Evolutionary conservation across 2,329 filamentous ascomycete species (phyloP).

Genomic region (Achaetomium macrosporum): DNA sequence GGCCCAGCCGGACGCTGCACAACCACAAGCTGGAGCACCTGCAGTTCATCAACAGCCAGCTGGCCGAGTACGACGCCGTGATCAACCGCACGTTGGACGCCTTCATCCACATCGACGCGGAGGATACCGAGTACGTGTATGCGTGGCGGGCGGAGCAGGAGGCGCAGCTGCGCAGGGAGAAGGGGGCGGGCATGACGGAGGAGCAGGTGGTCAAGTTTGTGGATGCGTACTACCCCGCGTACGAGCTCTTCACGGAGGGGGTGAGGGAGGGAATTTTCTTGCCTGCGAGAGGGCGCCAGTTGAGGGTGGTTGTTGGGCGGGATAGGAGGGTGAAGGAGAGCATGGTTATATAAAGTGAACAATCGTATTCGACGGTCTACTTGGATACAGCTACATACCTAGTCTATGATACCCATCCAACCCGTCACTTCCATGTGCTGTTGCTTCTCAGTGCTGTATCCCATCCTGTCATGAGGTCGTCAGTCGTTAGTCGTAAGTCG

Average conservation of each 20-base stretch:
- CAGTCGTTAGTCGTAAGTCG: constrained; percentile 10
- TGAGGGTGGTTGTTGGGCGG: constrained; percentile 56
- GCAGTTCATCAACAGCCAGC: constrained; percentile 43
- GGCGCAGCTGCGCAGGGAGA: constrained; percentile 56
- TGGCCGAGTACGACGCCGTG: constrained; percentile 43
- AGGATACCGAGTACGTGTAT: constrained; percentile 71
- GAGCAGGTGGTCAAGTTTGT: constrained; percentile 73
- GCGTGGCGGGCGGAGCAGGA: constrained; percentile 81
- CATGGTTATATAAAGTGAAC: constrained; percentile 39
- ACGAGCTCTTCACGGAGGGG: constrained; percentile 61
- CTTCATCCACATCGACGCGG: constrained; percentile 60
- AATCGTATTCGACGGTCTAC: background rate
- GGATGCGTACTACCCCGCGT: constrained; percentile 63
- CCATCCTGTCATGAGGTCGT: constrained; percentile 12
- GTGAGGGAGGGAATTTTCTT: constrained; percentile 53
- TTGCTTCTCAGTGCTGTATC: background rate
- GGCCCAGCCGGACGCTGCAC: constrained; percentile 39
- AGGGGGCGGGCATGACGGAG: constrained; percentile 74
- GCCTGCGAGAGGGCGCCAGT: constrained; percentile 43
- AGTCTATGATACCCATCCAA: background rate
- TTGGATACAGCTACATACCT: constrained; percentile 6
- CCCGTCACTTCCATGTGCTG: background rate
- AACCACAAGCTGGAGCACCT: constrained; percentile 46
- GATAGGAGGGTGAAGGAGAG: constrained; percentile 55
- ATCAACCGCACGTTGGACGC: constrained; percentile 47